phyloP scores from a whole-genome alignment of 768 basidiomycete genomes.

The Pleurotus pulmonarius region DNA sequence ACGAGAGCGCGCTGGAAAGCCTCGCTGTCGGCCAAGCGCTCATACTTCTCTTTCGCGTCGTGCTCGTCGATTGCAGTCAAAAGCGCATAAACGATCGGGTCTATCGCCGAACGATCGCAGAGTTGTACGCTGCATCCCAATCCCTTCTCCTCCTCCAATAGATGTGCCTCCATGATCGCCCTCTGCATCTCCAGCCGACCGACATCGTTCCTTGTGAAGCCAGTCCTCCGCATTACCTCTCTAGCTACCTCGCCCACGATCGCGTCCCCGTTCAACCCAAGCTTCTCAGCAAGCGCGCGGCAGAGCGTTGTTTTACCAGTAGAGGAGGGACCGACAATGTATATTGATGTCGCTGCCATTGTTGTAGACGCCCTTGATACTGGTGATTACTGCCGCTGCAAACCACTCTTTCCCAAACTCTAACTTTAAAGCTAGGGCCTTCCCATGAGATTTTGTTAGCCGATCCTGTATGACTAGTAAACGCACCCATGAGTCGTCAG shows the following conservation, averaged over 20 bases:
- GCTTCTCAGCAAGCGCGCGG: constrained; percentile 39
- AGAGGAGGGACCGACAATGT: constrained; percentile 55
- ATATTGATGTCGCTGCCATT: constrained; percentile 25
- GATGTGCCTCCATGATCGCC: constrained; percentile 57
- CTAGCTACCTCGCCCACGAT: constrained; percentile 63
- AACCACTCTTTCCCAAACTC: too few species aligned
- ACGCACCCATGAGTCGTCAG: too few species aligned
- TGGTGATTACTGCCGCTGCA: too few species aligned
- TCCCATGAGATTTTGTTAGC: too few species aligned
- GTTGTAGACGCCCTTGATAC: neutral
- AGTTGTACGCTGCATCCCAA: constrained; percentile 28
- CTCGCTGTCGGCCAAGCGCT: constrained; percentile 27
- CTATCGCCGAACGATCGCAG: constrained; percentile 63
- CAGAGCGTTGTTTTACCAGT: constrained; percentile 73
- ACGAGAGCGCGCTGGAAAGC: constrained; percentile 39
- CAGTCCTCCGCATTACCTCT: constrained; percentile 46
- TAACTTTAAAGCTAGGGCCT: too few species aligned
- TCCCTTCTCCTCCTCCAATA: constrained; percentile 36
- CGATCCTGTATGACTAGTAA: too few species aligned
- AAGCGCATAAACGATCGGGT: constrained; percentile 60
- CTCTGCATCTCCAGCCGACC: constrained; percentile 55
- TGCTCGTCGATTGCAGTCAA: constrained; percentile 36
- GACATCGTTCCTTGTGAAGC: constrained; percentile 51
- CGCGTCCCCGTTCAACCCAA: constrained; percentile 32
- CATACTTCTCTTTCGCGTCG: constrained; percentile 31